Conservation (phyloP, 2,329 filamentous ascomycete genomes). For the Emmonsia crescens region DNA sequence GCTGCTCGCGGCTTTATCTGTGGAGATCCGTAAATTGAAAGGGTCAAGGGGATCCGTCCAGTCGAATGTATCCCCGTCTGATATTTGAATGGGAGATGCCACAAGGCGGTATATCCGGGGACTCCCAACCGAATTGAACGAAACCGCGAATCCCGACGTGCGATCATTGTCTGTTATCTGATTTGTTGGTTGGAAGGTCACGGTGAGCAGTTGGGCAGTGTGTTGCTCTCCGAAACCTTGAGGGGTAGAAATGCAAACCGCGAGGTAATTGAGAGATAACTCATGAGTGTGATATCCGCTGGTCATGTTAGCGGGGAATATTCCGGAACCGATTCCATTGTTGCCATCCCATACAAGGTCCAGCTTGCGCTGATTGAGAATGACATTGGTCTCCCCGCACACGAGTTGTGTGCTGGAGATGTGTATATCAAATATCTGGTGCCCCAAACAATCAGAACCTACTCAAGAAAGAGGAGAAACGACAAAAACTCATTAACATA, state of each 20-base stretch:
- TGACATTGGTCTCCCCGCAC: conserved; percentile 18
- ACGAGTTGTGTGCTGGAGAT: conserved; percentile 17
- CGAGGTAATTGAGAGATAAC: conserved; percentile 18
- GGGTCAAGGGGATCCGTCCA: conserved; percentile 15
- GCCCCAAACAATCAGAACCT: conserved; percentile 4
- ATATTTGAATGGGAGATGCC: conserved; percentile 16
- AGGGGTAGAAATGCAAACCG: conserved; percentile 19
- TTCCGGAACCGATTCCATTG: conserved; percentile 17
- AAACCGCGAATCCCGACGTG: conserved; percentile 25
- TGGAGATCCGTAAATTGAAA: conserved; percentile 6
- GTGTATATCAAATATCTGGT: conserved; percentile 20
- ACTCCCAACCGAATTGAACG: conserved; percentile 19
- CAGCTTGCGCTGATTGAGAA: conserved; percentile 21
- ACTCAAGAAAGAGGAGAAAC: neutral
- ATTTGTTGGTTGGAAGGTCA: conserved; percentile 17
- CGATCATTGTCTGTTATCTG: conserved; percentile 13
- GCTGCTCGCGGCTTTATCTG: neutral
- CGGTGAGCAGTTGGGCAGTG: conserved; percentile 20
- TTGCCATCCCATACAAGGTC: conserved; percentile 16
- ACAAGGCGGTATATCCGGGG: conserved; percentile 21
- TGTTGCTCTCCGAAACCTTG: conserved; percentile 10
- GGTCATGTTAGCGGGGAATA: conserved; percentile 15
- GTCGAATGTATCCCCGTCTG: conserved; percentile 15
- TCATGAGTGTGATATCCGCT: conserved; percentile 12
- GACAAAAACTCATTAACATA: conserved; percentile 1